Percentiles rank a stretch among this genome's conserved stretches.
These are phyloP conservation scores for Colletotrichum eleusines DNA, from an alignment of 2,329 filamentous ascomycete genomes.

Conservation along the genomic window DNA sequence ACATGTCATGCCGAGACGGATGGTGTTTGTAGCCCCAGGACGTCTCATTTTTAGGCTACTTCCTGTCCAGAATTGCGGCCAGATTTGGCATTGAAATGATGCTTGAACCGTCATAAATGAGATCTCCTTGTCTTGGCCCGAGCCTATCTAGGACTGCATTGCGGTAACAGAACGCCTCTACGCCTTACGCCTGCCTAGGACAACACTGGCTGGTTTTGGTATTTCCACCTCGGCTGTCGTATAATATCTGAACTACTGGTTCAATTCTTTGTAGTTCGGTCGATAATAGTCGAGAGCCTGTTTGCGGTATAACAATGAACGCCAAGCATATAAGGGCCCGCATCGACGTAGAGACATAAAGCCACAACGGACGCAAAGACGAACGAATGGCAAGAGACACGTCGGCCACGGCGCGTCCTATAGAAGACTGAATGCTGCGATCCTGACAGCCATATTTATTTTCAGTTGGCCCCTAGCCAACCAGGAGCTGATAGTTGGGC, in stretches of 20 bases:
- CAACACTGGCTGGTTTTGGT: neutral
- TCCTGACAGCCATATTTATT: conserved; percentile 5
- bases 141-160: conserved; percentile 17
- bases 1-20: conserved; percentile 33
- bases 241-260: neutral
- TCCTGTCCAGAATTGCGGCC: conserved; percentile 5
- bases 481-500: conserved; percentile 1
- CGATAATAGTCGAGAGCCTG: neutral
- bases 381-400: neutral
- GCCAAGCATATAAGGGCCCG: neutral
- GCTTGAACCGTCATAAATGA: conserved; percentile 16
- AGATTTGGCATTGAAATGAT: conserved; percentile 6
- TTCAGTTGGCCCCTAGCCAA: too few relatives aligned
- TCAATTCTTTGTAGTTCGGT: neutral
- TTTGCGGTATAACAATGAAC: neutral
- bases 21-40: conserved; percentile 29
- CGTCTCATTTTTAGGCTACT: conserved; percentile 11
- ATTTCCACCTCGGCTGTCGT: neutral
- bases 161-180: conserved; percentile 17
- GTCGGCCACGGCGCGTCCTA: neutral
- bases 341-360: neutral
- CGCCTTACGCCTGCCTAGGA: neutral
- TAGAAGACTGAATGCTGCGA: neutral
- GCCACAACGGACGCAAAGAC: neutral
- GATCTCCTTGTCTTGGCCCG: conserved; percentile 5